These are phyloP conservation scores for Pythium pectinolyticum DNA, from an alignment of 352 stramenopile species.

Conservation along the genomic window DNA sequence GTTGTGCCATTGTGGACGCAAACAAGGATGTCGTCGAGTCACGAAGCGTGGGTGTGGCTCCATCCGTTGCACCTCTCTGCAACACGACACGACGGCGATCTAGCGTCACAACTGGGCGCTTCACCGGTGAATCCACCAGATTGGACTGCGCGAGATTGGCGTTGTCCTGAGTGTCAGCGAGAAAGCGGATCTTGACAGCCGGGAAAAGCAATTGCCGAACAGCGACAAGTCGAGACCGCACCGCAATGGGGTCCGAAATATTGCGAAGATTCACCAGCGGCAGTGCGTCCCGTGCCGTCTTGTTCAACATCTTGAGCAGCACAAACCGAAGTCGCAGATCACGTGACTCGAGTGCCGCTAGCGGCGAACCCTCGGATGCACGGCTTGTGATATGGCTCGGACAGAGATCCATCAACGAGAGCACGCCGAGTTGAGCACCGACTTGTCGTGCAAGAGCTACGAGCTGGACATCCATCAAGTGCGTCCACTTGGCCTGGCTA, in stretches of 20 bases:
- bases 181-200: slow-evolving; percentile 74
- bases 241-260: slow-evolving; percentile 44
- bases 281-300: slow-evolving; percentile 46
- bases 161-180: slow-evolving; percentile 69
- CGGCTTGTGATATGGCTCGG: slow-evolving; percentile 50
- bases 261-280: slow-evolving; percentile 68
- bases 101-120: slow-evolving; percentile 67
- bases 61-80: slow-evolving; percentile 22
- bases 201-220: slow-evolving; percentile 74
- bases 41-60: slow-evolving; percentile 34
- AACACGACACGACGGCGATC: slow-evolving; percentile 58
- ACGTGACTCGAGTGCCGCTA: slow-evolving; percentile 47
- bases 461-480: slow-evolving; percentile 74
- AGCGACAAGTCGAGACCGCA: slow-evolving; percentile 51
- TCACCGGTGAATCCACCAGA: slow-evolving; percentile 43
- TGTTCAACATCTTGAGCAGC: slow-evolving; percentile 64
- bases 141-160: slow-evolving; percentile 54
- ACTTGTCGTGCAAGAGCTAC: slow-evolving; percentile 45
- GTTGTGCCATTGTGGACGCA: slow-evolving; percentile 57
- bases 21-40: slow-evolving; percentile 71
- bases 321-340: slow-evolving; percentile 62
- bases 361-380: slow-evolving; percentile 35
- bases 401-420: slow-evolving; percentile 63
- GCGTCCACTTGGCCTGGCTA: slow-evolving; percentile 64
- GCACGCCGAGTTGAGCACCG: slow-evolving; percentile 51